phyloP scores from a whole-genome alignment of 106 monocot genomes.

The Dactylorhiza incarnata region DNA sequence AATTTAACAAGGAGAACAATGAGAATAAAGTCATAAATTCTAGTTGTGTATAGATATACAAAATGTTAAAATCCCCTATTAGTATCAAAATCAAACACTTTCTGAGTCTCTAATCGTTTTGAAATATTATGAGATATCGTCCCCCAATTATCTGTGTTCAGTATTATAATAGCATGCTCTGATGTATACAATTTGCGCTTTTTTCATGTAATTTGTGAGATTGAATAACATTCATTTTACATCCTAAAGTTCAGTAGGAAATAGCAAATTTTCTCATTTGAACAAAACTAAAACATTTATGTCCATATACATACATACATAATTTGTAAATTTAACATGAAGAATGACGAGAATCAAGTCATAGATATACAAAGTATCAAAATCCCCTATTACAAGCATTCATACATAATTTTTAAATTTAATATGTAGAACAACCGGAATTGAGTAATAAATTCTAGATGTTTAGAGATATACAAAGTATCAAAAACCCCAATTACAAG shows the following conservation, averaged over 20 bases:
- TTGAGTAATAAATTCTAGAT: too few species aligned
- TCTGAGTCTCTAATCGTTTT: not conserved
- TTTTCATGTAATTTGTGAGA: not conserved
- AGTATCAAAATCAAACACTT: not conserved
- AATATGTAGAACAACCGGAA: too few species aligned
- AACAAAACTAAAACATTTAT: not conserved
- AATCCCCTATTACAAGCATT: too few species aligned
- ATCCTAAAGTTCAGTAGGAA: not conserved
- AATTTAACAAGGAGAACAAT: not conserved
- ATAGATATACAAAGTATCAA: too few species aligned
- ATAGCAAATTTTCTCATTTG: not conserved
- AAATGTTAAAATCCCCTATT: not conserved
- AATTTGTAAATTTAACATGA: too few species aligned
- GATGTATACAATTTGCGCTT: not conserved
- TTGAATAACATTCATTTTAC: not conserved
- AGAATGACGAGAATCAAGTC: too few species aligned
- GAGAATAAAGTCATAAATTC: not conserved
- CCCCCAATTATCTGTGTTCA: too few species aligned
- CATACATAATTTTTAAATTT: too few species aligned
- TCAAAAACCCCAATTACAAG: too few species aligned
- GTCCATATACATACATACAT: too few species aligned
- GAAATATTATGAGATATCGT: not conserved
- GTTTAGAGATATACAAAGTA: too few species aligned
- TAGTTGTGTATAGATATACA: not conserved
- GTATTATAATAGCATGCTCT: not conserved